Evolutionary conservation across 768 basidiomycete genomes (phyloP), one percentile per base, ranked within the genome.

Genomic region (Termitomyces sp.): DNA sequence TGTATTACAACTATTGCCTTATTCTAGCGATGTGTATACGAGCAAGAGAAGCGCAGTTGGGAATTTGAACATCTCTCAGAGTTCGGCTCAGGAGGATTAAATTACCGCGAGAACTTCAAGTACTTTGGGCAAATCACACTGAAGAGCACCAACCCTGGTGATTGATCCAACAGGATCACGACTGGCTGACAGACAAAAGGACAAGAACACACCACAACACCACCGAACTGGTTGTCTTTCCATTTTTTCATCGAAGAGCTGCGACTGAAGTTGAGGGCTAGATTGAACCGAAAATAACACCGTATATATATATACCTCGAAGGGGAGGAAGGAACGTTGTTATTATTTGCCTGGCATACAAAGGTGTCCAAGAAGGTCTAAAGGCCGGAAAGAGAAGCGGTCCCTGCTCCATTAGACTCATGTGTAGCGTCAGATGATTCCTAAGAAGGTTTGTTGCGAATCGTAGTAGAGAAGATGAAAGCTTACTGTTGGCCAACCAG

Each of bases 361-460:
- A 93, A 99, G 0, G 81, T 84, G 67, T 98, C 81, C 44, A 99
- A 68, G 79, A 93, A 98, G 22, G 73, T 82, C 80, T 87, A 89
- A 41, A 91, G 77, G 66, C 85, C 86, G 3, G 73, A 68, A 34
- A 77, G 72, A 0, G 84, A 87, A 9, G 93, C 88, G 37, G 68
- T 65, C 16, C 85, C 85, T 16, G 82, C 82, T 0, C 92, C 93
- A 64, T 93, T 87, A 61, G 74, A 87, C 37, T 74, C 80, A 55
- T 82, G 81, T 15, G 71, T 75, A 5, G 64, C 71, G 60, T 85
- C 81, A 13, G 82, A 83, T 3, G 89, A 86, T 53, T 75, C 74
- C 87, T 87, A 57, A 18, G 18, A 46, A 5, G 24, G 44, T 24
- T 34, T 48, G 46, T 48, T 49, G 31, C 54, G 54, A 5, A 9